These are phyloP conservation scores for Kuraishia capsulata DNA, from an alignment of 805 yeast species.

Conservation along the genomic window DNA sequence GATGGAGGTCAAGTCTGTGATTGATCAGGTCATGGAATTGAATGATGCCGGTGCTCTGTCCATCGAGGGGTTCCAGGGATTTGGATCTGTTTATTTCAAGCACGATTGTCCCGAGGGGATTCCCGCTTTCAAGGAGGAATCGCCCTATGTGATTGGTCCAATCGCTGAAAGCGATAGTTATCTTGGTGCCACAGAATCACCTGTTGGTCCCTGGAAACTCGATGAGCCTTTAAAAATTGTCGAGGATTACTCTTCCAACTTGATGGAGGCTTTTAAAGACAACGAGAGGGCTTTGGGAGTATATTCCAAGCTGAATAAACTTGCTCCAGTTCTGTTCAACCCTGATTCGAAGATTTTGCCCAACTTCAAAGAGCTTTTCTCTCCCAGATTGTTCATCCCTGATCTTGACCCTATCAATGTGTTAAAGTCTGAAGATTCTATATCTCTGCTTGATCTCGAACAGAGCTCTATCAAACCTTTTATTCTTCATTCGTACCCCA, in stretches of 20 bases:
- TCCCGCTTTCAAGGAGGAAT: conserved; percentile 13
- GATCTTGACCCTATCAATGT: conserved; percentile 92
- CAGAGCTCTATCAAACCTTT: conserved; percentile 75
- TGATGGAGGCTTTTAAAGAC: conserved; percentile 29
- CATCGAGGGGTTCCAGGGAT: conserved; percentile 52
- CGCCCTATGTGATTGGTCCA: conserved; percentile 74
- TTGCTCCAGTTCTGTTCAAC: conserved; percentile 54
- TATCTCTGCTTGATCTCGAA: conserved; percentile 75
- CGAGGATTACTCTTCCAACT: conserved; percentile 39
- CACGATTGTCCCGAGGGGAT: conserved; percentile 46
- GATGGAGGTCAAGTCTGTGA: conserved; percentile 44
- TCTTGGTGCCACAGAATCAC: conserved; percentile 42
- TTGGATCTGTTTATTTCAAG: conserved; percentile 76
- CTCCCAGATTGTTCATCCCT: conserved; percentile 69
- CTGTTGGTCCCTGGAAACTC: conserved; percentile 73
- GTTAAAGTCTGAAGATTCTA: conserved; percentile 30
- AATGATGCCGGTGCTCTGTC: conserved; percentile 44
- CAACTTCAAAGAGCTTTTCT: conserved; percentile 50
- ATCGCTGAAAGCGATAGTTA: conserved; percentile 71
- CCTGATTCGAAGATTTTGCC: conserved; percentile 47
- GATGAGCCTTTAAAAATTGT: conserved; percentile 54
- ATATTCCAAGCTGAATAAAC: conserved; percentile 46
- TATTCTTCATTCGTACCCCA: conserved; percentile 68
- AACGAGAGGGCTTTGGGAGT: conserved; percentile 46
- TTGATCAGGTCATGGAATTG: conserved; percentile 62